These are phyloP conservation scores for Sicyos edulis DNA, from an alignment of 306 rosid genomes.

Conservation along the genomic window DNA sequence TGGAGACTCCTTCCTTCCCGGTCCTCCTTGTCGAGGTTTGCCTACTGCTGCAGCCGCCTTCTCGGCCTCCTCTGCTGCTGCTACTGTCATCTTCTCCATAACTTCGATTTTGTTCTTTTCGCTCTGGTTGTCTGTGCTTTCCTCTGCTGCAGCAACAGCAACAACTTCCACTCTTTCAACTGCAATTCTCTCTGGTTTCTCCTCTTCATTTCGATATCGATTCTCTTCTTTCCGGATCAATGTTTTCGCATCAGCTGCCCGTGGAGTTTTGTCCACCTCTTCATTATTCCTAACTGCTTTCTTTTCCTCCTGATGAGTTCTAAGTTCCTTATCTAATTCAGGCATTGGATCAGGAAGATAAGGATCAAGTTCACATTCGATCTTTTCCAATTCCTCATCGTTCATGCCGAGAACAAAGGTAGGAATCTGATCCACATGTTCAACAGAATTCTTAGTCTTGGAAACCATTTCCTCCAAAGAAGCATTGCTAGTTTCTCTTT, in stretches of 20 bases:
- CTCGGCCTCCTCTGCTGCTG: background rate
- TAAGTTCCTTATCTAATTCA: conserved; percentile 26
- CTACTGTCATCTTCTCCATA: background rate
- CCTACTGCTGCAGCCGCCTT: background rate
- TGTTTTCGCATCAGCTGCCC: too few relatives aligned
- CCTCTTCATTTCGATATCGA: conserved; percentile 15
- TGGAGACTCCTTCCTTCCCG: conserved; percentile 43
- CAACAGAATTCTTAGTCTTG: conserved; percentile 6
- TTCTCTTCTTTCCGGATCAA: conserved; percentile 19
- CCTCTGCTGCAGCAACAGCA: conserved; percentile 1
- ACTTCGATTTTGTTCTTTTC: background rate
- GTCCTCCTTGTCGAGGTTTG: conserved; percentile 22
- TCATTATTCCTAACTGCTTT: conserved; percentile 24
- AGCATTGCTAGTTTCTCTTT: conserved; percentile 3
- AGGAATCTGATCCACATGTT: conserved; percentile 4
- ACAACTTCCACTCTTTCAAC: conserved; percentile 13
- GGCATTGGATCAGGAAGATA: conserved; percentile 15
- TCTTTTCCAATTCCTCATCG: conserved; percentile 10
- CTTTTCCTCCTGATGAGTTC: conserved; percentile 22
- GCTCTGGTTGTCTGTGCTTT: background rate
- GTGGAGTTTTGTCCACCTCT: background rate
- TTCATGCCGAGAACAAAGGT: background rate
- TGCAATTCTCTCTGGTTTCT: conserved; percentile 15
- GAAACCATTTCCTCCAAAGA: conserved; percentile 4
- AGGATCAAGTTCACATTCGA: conserved; percentile 10